Conservation (phyloP, 306 rosid species). For the Cicer judaicum region DNA sequence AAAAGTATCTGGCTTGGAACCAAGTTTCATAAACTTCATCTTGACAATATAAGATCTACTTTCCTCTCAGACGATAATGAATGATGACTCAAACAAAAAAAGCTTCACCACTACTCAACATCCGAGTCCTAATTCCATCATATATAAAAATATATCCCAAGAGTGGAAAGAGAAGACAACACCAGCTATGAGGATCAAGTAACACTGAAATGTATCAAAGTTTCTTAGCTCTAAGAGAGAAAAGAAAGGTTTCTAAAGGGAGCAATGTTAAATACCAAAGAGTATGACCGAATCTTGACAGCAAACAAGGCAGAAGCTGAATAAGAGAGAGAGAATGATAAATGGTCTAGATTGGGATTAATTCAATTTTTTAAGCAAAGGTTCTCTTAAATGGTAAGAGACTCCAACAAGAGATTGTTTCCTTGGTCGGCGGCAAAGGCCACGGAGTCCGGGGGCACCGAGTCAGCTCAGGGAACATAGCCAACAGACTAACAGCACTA, state of each 20-base stretch:
- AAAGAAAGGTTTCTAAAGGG: constrained; percentile 55
- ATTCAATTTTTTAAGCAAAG: constrained; percentile 61
- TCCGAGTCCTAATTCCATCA: constrained; percentile 48
- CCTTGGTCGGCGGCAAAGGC: constrained; percentile 99
- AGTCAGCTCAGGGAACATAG: constrained; percentile 82
- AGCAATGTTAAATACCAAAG: constrained; percentile 52
- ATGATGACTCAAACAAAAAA: constrained; percentile 25
- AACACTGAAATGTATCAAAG: constrained; percentile 52
- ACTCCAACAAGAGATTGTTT: constrained; percentile 80
- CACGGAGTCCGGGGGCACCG: constrained; percentile 84
- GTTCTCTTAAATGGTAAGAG: constrained; percentile 84
- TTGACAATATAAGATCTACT: constrained; percentile 59
- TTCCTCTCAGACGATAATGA: constrained; percentile 35
- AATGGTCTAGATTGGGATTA: constrained; percentile 50
- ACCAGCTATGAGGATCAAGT: constrained; percentile 56
- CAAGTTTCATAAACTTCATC: constrained; percentile 99
- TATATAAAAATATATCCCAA: constrained; percentile 29
- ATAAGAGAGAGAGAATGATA: constrained; percentile 59
- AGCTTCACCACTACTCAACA: constrained; percentile 51
- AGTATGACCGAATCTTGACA: constrained; percentile 75
- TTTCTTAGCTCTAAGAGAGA: constrained; percentile 59
- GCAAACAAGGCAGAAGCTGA: constrained; percentile 70
- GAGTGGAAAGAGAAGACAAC: constrained; percentile 46
- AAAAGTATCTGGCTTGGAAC: constrained; percentile 93
- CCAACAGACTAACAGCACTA: constrained; percentile 80